Evolutionary conservation across 805 yeast species (phyloP).

Genomic region (Scheffersomyces ergatensis): DNA sequence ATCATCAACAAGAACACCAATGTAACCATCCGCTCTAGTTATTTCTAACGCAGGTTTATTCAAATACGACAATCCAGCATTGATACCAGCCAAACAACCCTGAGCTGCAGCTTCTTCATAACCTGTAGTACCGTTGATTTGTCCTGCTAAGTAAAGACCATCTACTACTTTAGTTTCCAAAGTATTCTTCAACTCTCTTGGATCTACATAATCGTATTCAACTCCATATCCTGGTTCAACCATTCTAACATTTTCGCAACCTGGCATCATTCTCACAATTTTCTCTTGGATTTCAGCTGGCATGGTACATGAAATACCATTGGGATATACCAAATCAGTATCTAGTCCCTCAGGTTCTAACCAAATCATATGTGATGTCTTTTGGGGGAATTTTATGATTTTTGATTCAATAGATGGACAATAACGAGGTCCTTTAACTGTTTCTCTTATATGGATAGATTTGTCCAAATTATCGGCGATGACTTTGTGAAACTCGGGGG

Average conservation of each 20-base stretch:
- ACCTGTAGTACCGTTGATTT: conserved; percentile 97
- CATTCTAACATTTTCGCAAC: conserved; percentile 85
- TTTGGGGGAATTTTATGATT: conserved; percentile 74
- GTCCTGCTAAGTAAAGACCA: conserved; percentile 91
- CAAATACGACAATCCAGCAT: conserved; percentile 69
- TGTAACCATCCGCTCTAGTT: conserved; percentile 78
- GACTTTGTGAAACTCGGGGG: conserved; percentile 67
- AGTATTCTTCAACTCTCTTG: conserved; percentile 75
- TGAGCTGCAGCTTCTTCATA: conserved; percentile 99
- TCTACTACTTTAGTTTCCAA: conserved; percentile 76
- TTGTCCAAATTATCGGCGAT: conserved; percentile 70
- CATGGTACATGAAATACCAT: conserved; percentile 95
- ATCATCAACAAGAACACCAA: conserved; percentile 93
- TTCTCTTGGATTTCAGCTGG: conserved; percentile 86
- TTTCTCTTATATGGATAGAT: conserved; percentile 87
- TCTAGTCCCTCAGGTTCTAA: conserved; percentile 94
- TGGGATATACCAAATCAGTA: conserved; percentile 87
- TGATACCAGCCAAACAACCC: conserved; percentile 92
- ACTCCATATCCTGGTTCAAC: conserved; percentile 98
- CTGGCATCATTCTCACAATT: conserved; percentile 76
- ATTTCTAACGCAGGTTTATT: conserved; percentile 48
- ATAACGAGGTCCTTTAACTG: conserved; percentile 94
- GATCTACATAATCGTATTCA: conserved; percentile 95
- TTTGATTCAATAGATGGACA: conserved; percentile 97
- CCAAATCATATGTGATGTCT: conserved; percentile 81